phyloP scores from a whole-genome alignment of 768 basidiomycete genomes.

The Collybia nuda region DNA sequence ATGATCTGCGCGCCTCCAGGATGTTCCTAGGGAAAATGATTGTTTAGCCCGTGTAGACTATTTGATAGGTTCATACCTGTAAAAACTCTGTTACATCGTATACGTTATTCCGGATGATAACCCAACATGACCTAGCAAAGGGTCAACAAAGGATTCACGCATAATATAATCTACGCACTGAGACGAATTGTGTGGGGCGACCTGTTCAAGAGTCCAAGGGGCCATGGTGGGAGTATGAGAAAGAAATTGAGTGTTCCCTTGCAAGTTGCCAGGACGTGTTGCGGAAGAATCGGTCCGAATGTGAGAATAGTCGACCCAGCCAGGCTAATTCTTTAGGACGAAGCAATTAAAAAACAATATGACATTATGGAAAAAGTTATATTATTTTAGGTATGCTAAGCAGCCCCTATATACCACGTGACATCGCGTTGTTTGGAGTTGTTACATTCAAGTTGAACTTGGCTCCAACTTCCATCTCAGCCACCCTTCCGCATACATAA shows the following conservation, averaged over 20 bases:
- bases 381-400: too few species aligned
- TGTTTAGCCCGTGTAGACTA: background rate
- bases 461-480: constrained; percentile 8
- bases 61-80: constrained; percentile 33
- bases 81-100: constrained; percentile 87
- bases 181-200: constrained; percentile 56
- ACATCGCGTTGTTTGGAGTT: constrained; percentile 20
- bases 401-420: too few species aligned
- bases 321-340: too few species aligned
- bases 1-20: constrained; percentile 85
- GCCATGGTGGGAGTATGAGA: constrained; percentile 29
- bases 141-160: constrained; percentile 6
- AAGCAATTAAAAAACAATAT: too few species aligned
- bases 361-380: too few species aligned
- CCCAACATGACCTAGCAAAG: constrained; percentile 73
- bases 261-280: too few species aligned
- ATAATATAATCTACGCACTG: constrained; percentile 33
- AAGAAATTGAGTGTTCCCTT: background rate
- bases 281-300: background rate
- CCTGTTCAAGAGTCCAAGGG: constrained; percentile 52
- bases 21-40: constrained; percentile 50
- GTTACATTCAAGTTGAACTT: constrained; percentile 18
- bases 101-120: constrained; percentile 77
- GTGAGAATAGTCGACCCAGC: too few species aligned
- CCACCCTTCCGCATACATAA: constrained; percentile 19